Percentiles rank a stretch among this genome's conserved stretches.
Evolutionary conservation across 768 basidiomycete species (phyloP).

Genomic region (Trametes coccinea): DNA sequence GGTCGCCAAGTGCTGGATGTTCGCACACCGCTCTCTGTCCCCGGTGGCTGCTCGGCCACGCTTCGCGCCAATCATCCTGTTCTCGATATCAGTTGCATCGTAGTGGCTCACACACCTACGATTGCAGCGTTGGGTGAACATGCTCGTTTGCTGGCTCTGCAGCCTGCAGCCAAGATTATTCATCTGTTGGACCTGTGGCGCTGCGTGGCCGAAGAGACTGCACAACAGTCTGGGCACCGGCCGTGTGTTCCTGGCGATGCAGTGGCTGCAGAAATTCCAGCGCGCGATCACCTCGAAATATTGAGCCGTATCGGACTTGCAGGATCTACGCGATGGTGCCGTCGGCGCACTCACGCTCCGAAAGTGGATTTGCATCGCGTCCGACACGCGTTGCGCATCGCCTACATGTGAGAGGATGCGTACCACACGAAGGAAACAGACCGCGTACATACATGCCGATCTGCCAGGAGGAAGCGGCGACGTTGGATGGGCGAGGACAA

Average conservation of each 20-base stretch:
- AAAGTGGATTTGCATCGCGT: too few relatives aligned
- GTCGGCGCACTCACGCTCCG: conserved; percentile 5
- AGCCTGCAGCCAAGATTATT: not conserved
- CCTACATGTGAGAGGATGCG: not conserved
- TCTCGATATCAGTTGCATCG: not conserved
- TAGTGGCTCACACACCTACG: too few relatives aligned
- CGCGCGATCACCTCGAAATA: conserved; percentile 4
- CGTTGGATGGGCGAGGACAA: conserved; percentile 12
- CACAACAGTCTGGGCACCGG: too few relatives aligned
- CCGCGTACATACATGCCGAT: not conserved
- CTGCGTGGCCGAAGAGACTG: not conserved
- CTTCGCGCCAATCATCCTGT: not conserved
- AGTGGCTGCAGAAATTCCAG: not conserved
- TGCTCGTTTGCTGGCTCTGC: too few relatives aligned
- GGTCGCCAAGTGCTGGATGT: not conserved
- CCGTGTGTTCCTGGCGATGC: conserved; percentile 1
- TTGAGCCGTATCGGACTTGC: conserved; percentile 16
- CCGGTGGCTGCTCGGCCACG: not conserved
- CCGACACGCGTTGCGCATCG: not conserved
- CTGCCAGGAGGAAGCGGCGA: conserved; percentile 1
- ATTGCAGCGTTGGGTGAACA: too few relatives aligned
- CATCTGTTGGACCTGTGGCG: not conserved
- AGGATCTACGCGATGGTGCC: not conserved
- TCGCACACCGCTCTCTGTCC: not conserved
- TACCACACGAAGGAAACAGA: not conserved